Conservation (phyloP, 2,329 filamentous ascomycete genomes). For the Magnaporthiopsis incrustans region DNA sequence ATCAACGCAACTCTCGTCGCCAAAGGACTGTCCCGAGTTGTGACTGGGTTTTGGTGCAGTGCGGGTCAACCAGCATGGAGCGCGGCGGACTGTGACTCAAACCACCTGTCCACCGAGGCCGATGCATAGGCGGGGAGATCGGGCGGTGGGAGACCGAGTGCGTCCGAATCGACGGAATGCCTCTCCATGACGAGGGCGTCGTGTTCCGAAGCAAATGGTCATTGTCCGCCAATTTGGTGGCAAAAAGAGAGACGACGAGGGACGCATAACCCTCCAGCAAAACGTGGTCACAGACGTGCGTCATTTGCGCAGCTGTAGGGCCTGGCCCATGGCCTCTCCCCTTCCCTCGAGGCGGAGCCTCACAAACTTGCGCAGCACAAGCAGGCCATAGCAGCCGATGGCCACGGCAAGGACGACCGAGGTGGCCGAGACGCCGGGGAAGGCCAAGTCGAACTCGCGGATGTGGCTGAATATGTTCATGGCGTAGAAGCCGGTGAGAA, state of each 20-base stretch:
- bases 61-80: neutral
- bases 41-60: neutral
- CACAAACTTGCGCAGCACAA: slow-evolving; percentile 61
- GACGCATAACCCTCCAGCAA: neutral
- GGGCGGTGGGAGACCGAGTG: neutral
- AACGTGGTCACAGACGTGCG: neutral
- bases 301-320: neutral
- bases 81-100: neutral
- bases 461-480: slow-evolving; percentile 99
- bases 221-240: no score
- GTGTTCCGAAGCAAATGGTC: no score
- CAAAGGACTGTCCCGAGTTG: neutral
- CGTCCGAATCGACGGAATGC: neutral
- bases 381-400: slow-evolving; percentile 77
- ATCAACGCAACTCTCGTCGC: neutral
- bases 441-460: slow-evolving; percentile 84
- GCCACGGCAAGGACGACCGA: slow-evolving; percentile 66
- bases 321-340: neutral
- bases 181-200: neutral
- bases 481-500: slow-evolving; percentile 93
- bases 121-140: neutral
- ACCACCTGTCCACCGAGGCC: neutral
- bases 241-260: neutral
- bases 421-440: slow-evolving; percentile 64
- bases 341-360: slow-evolving; percentile 24